A percentile compares a stretch with the other conserved stretches of the same genome.
Evolutionary conservation across 2,329 filamentous ascomycete genomes (phyloP).

Genomic region (Neofusicoccum parvum): DNA sequence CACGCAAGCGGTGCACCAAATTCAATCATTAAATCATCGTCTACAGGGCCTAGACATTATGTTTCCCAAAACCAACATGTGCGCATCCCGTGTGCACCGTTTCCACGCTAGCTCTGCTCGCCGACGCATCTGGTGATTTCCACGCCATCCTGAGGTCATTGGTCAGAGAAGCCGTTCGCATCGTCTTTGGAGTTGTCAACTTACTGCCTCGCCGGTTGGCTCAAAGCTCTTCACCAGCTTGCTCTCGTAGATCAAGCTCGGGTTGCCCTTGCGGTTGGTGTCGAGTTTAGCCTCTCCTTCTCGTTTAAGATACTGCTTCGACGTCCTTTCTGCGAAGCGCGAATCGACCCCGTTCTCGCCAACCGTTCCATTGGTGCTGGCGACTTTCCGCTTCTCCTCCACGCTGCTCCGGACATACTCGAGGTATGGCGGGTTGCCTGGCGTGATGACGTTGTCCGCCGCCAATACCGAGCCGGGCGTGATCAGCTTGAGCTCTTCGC

Average conservation of each 20-base stretch:
- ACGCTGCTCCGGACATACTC: conserved; percentile 70
- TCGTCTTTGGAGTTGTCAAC: conserved; percentile 31
- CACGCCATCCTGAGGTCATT: conserved; percentile 59
- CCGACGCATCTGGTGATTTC: conserved; percentile 65
- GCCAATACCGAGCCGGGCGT: conserved; percentile 63
- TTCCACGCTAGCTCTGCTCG: conserved; percentile 24
- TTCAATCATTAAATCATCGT: too few relatives aligned
- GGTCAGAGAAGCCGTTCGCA: not conserved
- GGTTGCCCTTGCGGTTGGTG: conserved; percentile 56
- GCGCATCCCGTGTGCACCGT: too few relatives aligned
- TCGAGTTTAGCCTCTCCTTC: conserved; percentile 49
- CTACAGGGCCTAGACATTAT: too few relatives aligned
- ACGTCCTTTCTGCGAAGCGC: conserved; percentile 47
- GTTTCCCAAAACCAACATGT: too few relatives aligned
- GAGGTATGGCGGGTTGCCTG: conserved; percentile 70
- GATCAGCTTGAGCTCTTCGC: conserved; percentile 70
- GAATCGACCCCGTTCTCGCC: conserved; percentile 37
- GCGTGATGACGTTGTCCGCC: conserved; percentile 72
- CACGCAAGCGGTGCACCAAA: too few relatives aligned
- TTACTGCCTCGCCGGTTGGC: conserved; percentile 66
- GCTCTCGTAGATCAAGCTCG: conserved; percentile 67
- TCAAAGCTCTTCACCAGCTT: conserved; percentile 66
- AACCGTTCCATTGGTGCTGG: conserved; percentile 33
- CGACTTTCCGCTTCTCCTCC: conserved; percentile 58
- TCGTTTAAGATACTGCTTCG: conserved; percentile 52